Base-by-base conservation (phyloP, 257 asterid species). In the Solanum okadae region DNA sequence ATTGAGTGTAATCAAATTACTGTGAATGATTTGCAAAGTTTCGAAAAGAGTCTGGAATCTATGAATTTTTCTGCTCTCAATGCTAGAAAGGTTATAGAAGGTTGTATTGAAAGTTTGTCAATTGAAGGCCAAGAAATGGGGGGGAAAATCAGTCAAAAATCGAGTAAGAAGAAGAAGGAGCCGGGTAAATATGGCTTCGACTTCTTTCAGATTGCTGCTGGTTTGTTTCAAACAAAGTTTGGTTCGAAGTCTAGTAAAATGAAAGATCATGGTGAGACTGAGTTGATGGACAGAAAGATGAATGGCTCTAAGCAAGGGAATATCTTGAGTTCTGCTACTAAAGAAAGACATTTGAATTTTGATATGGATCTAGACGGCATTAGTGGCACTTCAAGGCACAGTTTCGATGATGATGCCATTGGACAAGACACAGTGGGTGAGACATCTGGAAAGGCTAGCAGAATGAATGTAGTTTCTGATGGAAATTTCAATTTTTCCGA, bases 1-100 rank as follows among this genome's bases (percentile, higher is more conserved):
- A 91, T 94, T 67, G 93, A 92, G 29, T 23, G 86, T 83, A 93
- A 93, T 90, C 92, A 85, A 52, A 89, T 96, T 86, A 91, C 90
- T 10, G 65, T 90, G 89, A 90, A 90, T 79, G 99, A 94, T 90
- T 92, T 95, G 88, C 92, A 90, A 89, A 89, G 94, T 88, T 93
- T 92, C 86, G 27, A 89, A 56, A 91, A 91, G 87, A 89, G 63
- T 82, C 86, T 92, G 37, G 98, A 94, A 85, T 91, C 95, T 23
- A 86, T 90, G 68, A 89, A 90, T 61, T 40, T 72, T 34, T 90
- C 89, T 59, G 87, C 90, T 20, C 22, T 86, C 73, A 90, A 90
- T 87, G 92, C 93, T 11, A 87, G 90, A 88, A 91, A 87, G 88
- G 83, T 88, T 87, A 87, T 93, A n/a, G 95, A 94, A 67, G 92